Base-by-base conservation (phyloP, 805 yeast species). In the Lipomyces sp. region DNA sequence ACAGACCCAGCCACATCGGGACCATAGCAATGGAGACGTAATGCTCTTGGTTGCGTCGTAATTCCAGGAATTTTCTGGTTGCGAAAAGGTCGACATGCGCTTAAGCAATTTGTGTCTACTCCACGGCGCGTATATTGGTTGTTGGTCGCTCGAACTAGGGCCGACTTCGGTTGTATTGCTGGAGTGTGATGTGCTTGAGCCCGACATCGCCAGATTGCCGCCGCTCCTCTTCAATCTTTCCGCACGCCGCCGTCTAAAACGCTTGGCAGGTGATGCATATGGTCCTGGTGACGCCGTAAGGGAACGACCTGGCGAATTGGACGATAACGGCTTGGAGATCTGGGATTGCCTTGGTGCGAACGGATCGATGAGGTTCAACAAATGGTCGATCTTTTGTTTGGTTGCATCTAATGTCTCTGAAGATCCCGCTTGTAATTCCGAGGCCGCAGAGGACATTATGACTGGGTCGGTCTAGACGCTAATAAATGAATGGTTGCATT, bases 1-100 rank as follows among this genome's bases (percentile, higher is more conserved):
- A 37, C 64, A 57, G 4, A 32, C 30, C 72, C 72, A 69, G 56
- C 72, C 72, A 10, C 59, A 61, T 8, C 67, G 62, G 2, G 72
- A 69, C 66, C 70, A 62, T 7, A 59, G 10, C 35, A 67, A 18
- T 4, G 70, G 66, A 5, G 64, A 55, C 10, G 69, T 54, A 2
- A 66, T 48, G 30, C 59, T 50, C 24, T 60, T 63, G 3, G 63
- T 10, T 7, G 64, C 62, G 35, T 64, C 64, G 51, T 60, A 62
- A 13, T 24, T 29, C 68, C 68, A 65, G 29, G 48, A 13, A 42
- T 24, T 15, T 42, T 15, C 48, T 15, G 48, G 24, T n/a, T 15
- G 48, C 8, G 68, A 11, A 45, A 70, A 70, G 18, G 72, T 56
- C 5, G 59, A 24, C 7, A 70, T 57, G 6, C 73, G 64, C 8